Evolutionary conservation across 306 rosid genomes (phyloP).

Genomic region (Castanea sativa): DNA sequence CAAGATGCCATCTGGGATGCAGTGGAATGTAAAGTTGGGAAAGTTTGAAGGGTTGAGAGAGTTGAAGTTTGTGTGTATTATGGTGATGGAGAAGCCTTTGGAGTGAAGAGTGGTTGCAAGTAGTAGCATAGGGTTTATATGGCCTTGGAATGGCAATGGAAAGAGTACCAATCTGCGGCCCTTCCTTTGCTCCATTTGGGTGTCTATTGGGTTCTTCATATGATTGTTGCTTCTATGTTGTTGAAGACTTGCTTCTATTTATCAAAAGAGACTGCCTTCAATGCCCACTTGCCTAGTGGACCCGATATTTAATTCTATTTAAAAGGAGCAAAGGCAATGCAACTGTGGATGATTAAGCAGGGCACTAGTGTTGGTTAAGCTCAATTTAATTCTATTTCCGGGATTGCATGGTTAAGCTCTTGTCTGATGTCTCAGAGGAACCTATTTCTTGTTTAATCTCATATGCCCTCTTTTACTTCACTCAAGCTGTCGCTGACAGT

Average conservation of each 20-base stretch:
- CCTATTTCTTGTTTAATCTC: slow-evolving; percentile 49
- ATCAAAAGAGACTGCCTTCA: too few relatives aligned
- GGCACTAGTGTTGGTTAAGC: too few relatives aligned
- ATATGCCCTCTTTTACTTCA: slow-evolving; percentile 37
- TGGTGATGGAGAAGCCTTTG: slow-evolving; percentile 45
- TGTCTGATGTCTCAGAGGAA: slow-evolving; percentile 26
- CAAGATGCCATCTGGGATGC: slow-evolving; percentile 20
- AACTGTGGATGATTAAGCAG: too few relatives aligned
- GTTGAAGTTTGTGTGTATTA: slow-evolving; percentile 46
- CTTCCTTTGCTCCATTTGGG: slow-evolving; percentile 23
- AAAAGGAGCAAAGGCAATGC: too few relatives aligned
- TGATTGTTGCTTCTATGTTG: neutral
- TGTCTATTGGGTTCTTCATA: neutral
- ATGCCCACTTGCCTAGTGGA: too few relatives aligned
- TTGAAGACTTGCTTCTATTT: neutral
- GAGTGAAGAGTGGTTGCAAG: slow-evolving; percentile 44
- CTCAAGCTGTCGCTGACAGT: slow-evolving; percentile 39
- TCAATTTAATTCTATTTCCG: too few relatives aligned
- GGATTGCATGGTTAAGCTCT: slow-evolving; percentile 18
- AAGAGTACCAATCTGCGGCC: slow-evolving; percentile 38
- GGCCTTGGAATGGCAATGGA: slow-evolving; percentile 58
- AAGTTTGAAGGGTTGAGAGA: slow-evolving; percentile 43
- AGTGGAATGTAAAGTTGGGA: slow-evolving; percentile 47
- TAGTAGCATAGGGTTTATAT: slow-evolving; percentile 59
- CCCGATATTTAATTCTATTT: too few relatives aligned